Base-by-base conservation (phyloP, 2,329 filamentous ascomycete species). In the Colletotrichum tamarilloi region DNA sequence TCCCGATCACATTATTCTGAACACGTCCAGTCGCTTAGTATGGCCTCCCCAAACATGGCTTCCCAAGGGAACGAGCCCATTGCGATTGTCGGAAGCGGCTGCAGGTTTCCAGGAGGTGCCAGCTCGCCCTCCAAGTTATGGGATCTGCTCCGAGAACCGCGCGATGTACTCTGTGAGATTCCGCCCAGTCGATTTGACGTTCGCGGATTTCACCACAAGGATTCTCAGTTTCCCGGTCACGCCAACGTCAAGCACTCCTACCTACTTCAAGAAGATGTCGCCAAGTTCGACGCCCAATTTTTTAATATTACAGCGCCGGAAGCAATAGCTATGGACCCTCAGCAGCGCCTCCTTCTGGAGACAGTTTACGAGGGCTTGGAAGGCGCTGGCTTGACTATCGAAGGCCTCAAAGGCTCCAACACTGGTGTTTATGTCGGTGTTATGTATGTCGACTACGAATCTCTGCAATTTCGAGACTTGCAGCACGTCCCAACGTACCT, bases 311-410 rank as follows among this genome's bases (percentile, higher is more conserved):
- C 58, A 11, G 65, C 77, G 2, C 68, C 64, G 2, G 81, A 82
- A 73, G 79, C 78, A 6, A 72, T 74, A 7, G 74, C 77, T 3
- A 78, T 82, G 62, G 81, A 82, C 62, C 81, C 81, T 3, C 80
- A 82, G 68, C 81, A 81, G 32, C 79, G 81, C 0, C 46, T 79
- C 2, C 64, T 80, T 2, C 76, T 82, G 1, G 81, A 84, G 62
- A 77, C 78, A 1, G 78, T 82, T 3, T 83, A 82, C 67, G 82
- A 85, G 62, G 77, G 77, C 3, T n/a, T 80, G 14, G 78, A 80
- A 5, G 55, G 65, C 1, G 73, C 71, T 7, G 78, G 78, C 6
- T 22, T 67, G 2, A 30, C 70, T 4, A 67, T 76, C 16, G 67
- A 68, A 12, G 30, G 55, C 3, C 49, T 75, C 4, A 26, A 53